A percentile compares a stretch with the other conserved stretches of the same genome.
Evolutionary conservation across 129 eudicot genomes (phyloP).

Genomic region (Smallanthus sonchifolius): DNA sequence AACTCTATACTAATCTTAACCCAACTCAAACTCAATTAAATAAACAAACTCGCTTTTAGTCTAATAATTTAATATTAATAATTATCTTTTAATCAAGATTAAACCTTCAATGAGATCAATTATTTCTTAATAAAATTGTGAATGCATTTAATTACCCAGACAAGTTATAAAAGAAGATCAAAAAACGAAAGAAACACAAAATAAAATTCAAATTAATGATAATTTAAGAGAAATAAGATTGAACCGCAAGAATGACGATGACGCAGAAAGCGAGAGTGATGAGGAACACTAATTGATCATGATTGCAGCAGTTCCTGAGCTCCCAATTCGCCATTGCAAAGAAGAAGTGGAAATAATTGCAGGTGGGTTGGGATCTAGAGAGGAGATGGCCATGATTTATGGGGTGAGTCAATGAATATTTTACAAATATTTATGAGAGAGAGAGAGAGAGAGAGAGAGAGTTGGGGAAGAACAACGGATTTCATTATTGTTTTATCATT

Average conservation of each 20-base stretch:
- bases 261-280: constrained; percentile 55
- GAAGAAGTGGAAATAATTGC: not conserved
- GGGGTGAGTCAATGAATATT: constrained; percentile 19
- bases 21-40: too few species aligned
- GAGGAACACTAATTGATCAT: constrained; percentile 64
- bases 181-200: not conserved
- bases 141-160: not conserved
- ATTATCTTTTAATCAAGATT: too few species aligned
- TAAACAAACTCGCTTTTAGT: too few species aligned
- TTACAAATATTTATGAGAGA: not conserved
- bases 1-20: too few species aligned
- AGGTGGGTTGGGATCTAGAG: constrained; percentile 37
- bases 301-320: constrained; percentile 65
- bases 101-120: too few species aligned
- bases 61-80: too few species aligned
- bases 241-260: constrained; percentile 68
- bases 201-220: not conserved
- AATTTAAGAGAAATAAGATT: not conserved
- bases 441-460: not conserved
- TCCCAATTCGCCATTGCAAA: constrained; percentile 60
- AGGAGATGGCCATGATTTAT: constrained; percentile 18
- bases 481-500: constrained; percentile 5
- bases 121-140: too few species aligned
- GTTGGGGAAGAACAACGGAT: constrained; percentile 25
- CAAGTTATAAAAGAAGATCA: not conserved